Conservation (phyloP, 2,329 filamentous ascomycete genomes). For the Xylaria sp. region DNA sequence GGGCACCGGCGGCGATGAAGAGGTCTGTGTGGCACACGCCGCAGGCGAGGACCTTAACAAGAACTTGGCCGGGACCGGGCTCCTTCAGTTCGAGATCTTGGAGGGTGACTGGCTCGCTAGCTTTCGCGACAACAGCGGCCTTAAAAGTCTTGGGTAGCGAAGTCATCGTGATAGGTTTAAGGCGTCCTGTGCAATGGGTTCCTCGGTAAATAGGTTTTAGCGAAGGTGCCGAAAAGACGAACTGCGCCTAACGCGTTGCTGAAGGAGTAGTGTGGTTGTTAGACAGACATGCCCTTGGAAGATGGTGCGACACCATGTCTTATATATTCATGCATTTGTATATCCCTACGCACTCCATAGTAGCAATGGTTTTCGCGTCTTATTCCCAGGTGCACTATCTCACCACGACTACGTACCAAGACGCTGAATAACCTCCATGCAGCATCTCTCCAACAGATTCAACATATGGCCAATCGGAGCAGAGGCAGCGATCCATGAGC, state of each 20-base stretch:
- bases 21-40: slow-evolving; percentile 73
- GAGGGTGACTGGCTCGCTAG: slow-evolving; percentile 59
- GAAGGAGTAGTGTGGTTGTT: not conserved
- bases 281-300: not conserved
- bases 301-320: not conserved
- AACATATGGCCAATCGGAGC: slow-evolving; percentile 4
- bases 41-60: slow-evolving; percentile 74
- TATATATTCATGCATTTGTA: slow-evolving; percentile 7
- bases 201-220: not conserved
- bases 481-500: not conserved
- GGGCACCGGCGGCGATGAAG: slow-evolving; percentile 51
- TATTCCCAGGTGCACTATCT: not conserved
- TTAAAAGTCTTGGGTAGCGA: slow-evolving; percentile 69
- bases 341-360: not conserved
- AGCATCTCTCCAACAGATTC: not conserved
- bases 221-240: not conserved
- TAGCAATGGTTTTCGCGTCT: too few relatives aligned
- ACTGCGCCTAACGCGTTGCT: too few relatives aligned
- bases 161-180: slow-evolving; percentile 33
- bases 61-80: slow-evolving; percentile 63
- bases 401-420: not conserved
- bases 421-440: slow-evolving; percentile 3
- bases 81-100: slow-evolving; percentile 63
- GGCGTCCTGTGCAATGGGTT: not conserved
- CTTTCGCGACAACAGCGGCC: slow-evolving; percentile 64